Percentiles rank a stretch among this genome's conserved stretches.
Evolutionary conservation across 805 yeast genomes (phyloP).

Genomic region (Nakazawaea ambrosiae): DNA sequence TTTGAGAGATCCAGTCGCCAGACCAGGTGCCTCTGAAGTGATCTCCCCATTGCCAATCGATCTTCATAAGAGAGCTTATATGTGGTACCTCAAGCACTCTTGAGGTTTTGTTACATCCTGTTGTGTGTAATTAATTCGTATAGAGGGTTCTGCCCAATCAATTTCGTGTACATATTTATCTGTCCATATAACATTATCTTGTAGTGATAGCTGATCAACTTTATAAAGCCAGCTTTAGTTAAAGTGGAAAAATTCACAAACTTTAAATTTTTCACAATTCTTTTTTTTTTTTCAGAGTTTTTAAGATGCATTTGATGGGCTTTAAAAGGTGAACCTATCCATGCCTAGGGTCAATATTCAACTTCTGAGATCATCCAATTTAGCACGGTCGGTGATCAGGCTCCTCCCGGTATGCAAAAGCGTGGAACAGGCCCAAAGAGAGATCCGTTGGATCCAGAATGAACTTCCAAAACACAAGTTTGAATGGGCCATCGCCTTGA

Average conservation of each 20-base stretch:
- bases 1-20: constrained; percentile 91
- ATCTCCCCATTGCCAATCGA: constrained; percentile 80
- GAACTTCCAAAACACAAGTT: constrained; percentile 46
- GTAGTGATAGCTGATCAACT: too few species aligned
- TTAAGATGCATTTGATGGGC: too few species aligned
- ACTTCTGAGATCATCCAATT: too few species aligned
- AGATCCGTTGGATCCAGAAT: constrained; percentile 54
- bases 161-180: constrained; percentile 1
- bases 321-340: too few species aligned
- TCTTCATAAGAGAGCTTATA: constrained; percentile 88
- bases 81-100: constrained; percentile 68
- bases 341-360: too few species aligned
- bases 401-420: constrained; percentile 25
- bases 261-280: too few species aligned
- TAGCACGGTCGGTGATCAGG: too few species aligned
- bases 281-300: neutral
- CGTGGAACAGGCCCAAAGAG: constrained; percentile 38
- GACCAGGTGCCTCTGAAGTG: constrained; percentile 96
- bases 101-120: too few species aligned
- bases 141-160: too few species aligned
- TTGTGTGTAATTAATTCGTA: too few species aligned
- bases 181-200: too few species aligned
- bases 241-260: neutral
- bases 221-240: too few species aligned
- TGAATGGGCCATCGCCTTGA: constrained; percentile 41